Percentiles rank a stretch among this genome's conserved stretches.
These are phyloP conservation scores for Aspergillus flavus DNA, from an alignment of 2,329 filamentous ascomycete species.

Conservation along the genomic window DNA sequence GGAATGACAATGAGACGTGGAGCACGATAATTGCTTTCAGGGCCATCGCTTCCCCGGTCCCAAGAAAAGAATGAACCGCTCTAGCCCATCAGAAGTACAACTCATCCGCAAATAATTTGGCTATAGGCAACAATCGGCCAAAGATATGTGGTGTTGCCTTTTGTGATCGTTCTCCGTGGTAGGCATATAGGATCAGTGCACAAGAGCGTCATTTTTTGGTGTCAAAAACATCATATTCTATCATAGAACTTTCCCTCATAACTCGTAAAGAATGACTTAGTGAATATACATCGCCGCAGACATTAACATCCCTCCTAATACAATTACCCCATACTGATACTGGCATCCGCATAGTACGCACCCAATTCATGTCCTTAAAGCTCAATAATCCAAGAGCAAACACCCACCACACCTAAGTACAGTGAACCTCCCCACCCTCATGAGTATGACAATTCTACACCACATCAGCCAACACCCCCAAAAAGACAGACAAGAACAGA, in stretches of 20 bases:
- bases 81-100: no score
- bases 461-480: constrained; percentile 5
- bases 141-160: background rate
- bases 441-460: constrained; percentile 46
- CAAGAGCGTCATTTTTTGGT: background rate
- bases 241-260: background rate
- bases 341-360: background rate
- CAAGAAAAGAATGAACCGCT: background rate
- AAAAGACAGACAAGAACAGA: background rate
- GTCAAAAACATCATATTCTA: background rate
- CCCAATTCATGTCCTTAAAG: background rate
- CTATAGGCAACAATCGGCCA: background rate
- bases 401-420: constrained; percentile 25
- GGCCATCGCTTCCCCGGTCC: background rate
- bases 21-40: background rate
- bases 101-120: background rate
- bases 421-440: constrained; percentile 44
- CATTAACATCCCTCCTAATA: background rate
- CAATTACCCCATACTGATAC: background rate
- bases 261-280: background rate
- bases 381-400: background rate
- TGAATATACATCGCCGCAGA: background rate
- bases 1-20: background rate
- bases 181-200: background rate
- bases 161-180: background rate